Evolutionary conservation across 176 grass and related monocot genomes (phyloP), one percentile per base, ranked within the genome.

Genomic region (Triticum dicoccoides): DNA sequence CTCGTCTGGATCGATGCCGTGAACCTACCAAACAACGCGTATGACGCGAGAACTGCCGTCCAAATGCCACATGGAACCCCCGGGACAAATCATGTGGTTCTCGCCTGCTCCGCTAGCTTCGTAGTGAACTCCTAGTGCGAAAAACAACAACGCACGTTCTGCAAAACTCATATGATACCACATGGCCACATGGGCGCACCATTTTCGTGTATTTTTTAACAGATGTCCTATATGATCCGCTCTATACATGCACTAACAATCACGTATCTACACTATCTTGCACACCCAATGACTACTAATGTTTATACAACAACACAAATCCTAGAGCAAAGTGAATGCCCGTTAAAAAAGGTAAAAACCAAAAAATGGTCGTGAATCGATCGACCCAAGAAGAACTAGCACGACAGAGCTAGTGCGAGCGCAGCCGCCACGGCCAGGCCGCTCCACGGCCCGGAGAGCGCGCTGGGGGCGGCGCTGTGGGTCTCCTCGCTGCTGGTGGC

Each of bases 401-500:
- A 42, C 62, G 11, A 84, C 65, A 88, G 8, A 27, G 77, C 80
- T 68, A 92, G 23, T 0, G 63, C 69, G 0, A 83, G 70, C 62
- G 49, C 77, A 35, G 56, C 42, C 6, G 90, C 79, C 4, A 80
- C 23, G 59, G 17, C 71, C 27, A 90, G 18, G 8, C 37, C 49
- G 32, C 32, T 34, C 63, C 62, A 84, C 13, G 29, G 49, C 0
- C 63, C 24, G 24, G 80, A 75, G 24, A 27, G 9, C 9, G 23
- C 67, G 54, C 18, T 21, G 1, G 85, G 77, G 34, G 8, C 81
- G 39, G 14, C 69, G 62, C 69, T 92, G 76, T 94, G 89, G 83
- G 86, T 93, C 56, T 94, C 92, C 65, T 86, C 10, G 84, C 90
- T 88, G 86, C 90, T 89, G 3, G 45, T 82, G 7, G 66, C 35